phyloP scores from a whole-genome alignment of 2,329 filamentous ascomycete genomes.

The Penicillium occitanis region DNA sequence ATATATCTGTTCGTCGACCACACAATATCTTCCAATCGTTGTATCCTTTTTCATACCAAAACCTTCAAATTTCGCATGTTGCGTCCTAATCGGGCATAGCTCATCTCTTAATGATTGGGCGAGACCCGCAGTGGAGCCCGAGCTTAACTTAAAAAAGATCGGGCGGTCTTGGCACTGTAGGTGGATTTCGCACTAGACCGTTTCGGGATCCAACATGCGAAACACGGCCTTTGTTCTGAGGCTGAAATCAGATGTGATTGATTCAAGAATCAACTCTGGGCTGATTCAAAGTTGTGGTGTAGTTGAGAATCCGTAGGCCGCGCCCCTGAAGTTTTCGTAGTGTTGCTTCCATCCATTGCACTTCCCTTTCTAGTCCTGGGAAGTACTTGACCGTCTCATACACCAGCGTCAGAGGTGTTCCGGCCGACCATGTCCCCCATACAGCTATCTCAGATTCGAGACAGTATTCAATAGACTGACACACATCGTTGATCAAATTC shows the following conservation, averaged over 20 bases:
- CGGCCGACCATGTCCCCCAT: conserved; percentile 15
- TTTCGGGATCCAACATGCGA: conserved; percentile 17
- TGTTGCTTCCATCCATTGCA: conserved; percentile 21
- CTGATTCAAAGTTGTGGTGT: conserved; percentile 18
- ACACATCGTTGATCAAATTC: conserved; percentile 33
- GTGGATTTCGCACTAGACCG: neutral
- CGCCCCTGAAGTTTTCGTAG: conserved; percentile 18
- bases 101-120: neutral
- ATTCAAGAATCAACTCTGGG: neutral
- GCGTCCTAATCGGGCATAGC: conserved; percentile 17
- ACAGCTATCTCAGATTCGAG: conserved; percentile 28
- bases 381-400: conserved; percentile 19
- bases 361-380: conserved; percentile 17
- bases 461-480: conserved; percentile 38
- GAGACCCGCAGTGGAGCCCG: neutral
- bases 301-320: conserved; percentile 19
- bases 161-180: neutral
- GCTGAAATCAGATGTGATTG: neutral
- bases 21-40: neutral
- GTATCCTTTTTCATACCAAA: neutral
- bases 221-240: neutral
- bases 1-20: neutral
- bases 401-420: conserved; percentile 19
- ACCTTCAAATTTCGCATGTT: conserved; percentile 15
- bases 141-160: neutral